Evolutionary conservation across 371 early-diverging fungal species (phyloP).

Genomic region (Apophysomyces trapeziformis): DNA sequence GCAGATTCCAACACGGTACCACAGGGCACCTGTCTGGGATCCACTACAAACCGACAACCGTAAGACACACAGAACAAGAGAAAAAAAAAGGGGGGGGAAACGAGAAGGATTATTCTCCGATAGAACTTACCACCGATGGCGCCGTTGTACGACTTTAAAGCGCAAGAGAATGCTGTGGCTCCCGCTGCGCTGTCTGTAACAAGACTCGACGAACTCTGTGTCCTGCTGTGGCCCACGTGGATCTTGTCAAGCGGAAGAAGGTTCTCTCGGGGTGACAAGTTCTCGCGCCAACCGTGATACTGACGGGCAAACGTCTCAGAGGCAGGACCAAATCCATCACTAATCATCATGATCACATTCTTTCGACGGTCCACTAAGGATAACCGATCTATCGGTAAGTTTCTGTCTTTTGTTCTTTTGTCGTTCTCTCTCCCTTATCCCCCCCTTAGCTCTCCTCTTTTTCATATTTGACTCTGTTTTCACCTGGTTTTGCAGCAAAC

Average conservation of each 20-base stretch:
- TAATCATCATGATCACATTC: slow-evolving; percentile 92
- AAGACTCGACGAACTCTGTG: slow-evolving; percentile 77
- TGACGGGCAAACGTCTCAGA: slow-evolving; percentile 89
- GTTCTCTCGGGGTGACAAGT: slow-evolving; percentile 38
- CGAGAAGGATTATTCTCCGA: background rate
- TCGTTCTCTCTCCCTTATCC: background rate
- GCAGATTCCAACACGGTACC: slow-evolving; percentile 96
- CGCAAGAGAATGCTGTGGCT: slow-evolving; percentile 92
- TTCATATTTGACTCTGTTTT: too few relatives aligned
- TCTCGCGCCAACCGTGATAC: slow-evolving; percentile 66
- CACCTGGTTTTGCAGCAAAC: background rate
- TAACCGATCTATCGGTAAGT: background rate
- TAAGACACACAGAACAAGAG: background rate
- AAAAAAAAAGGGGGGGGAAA: background rate
- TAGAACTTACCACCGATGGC: slow-evolving; percentile 76
- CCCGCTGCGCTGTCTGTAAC: slow-evolving; percentile 97
- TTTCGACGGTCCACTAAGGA: background rate
- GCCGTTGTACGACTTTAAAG: slow-evolving; percentile 84
- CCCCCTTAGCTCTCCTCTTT: background rate
- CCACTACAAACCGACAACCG: slow-evolving; percentile 42
- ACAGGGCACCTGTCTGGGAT: slow-evolving; percentile 70
- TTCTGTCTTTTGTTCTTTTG: too few relatives aligned
- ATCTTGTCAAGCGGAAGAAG: slow-evolving; percentile 81
- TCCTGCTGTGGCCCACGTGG: slow-evolving; percentile 86
- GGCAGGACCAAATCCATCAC: slow-evolving; percentile 95